phyloP scores from a whole-genome alignment of 192 early-diverging fungal genomes.

The Backusella parvicylindrica region DNA sequence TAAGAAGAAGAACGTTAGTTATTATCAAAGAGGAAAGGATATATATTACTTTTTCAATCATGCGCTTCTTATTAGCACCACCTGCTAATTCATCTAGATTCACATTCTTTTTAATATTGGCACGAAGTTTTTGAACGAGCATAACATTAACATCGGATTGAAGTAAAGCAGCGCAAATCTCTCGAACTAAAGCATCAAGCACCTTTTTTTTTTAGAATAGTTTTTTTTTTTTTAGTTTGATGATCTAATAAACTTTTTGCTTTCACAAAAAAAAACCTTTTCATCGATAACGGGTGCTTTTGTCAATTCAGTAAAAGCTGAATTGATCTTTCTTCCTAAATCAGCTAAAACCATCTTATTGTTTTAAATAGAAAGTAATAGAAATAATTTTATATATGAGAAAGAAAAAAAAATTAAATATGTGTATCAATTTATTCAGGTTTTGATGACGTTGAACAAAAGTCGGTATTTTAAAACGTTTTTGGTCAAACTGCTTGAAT shows the following conservation, averaged over 20 bases:
- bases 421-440: background rate
- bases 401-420: background rate
- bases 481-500: no score
- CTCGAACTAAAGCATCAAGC: constrained; percentile 77
- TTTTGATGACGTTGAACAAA: background rate
- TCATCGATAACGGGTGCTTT: constrained; percentile 87
- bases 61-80: constrained; percentile 81
- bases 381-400: background rate
- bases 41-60: constrained; percentile 68
- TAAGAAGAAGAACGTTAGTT: constrained; percentile 3
- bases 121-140: constrained; percentile 77
- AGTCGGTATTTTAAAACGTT: background rate
- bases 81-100: constrained; percentile 80
- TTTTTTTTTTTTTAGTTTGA: background rate
- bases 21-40: background rate
- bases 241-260: no score
- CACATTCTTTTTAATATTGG: constrained; percentile 81
- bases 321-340: constrained; percentile 85
- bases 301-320: constrained; percentile 75
- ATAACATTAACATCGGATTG: constrained; percentile 90
- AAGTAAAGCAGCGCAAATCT: constrained; percentile 84
- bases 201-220: constrained; percentile 34
- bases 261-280: constrained; percentile 57
- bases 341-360: constrained; percentile 83
- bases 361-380: background rate